phyloP scores from a whole-genome alignment of 176 grass and related monocot genomes.

The Oryza officinalis region DNA sequence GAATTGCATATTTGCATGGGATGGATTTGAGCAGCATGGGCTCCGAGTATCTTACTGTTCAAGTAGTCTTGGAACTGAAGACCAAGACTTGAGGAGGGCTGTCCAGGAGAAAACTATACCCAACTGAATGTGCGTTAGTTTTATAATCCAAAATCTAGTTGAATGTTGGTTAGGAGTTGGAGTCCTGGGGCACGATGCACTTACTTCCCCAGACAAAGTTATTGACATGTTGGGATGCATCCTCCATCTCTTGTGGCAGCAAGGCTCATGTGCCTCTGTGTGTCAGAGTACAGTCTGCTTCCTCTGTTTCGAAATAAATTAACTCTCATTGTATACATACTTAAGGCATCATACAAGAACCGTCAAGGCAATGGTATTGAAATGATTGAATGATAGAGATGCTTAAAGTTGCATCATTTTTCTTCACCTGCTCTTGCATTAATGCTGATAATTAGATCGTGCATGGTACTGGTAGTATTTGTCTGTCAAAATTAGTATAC shows the following conservation, averaged over 20 bases:
- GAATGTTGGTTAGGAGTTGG: conserved; percentile 38
- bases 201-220: conserved; percentile 18
- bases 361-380: not conserved
- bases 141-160: not conserved
- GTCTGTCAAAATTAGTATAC: not conserved
- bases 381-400: not conserved
- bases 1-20: not conserved
- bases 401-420: not conserved
- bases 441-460: conserved; percentile 7
- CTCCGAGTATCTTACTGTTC: conserved; percentile 8
- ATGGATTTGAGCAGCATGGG: conserved; percentile 10
- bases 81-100: not conserved
- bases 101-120: not conserved
- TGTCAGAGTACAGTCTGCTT: not conserved
- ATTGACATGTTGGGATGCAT: conserved; percentile 23
- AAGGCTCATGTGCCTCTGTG: not conserved
- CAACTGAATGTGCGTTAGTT: not conserved
- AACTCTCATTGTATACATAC: not conserved
- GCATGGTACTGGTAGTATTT: not conserved
- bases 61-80: conserved; percentile 18
- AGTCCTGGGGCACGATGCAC: not conserved
- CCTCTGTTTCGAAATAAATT: no score
- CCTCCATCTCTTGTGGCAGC: not conserved
- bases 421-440: not conserved
- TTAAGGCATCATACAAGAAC: not conserved